A percentile compares a stretch with the other conserved stretches of the same genome.
Conservation (phyloP, 805 yeast species). For the Kluyveromyces wickerhamii region DNA sequence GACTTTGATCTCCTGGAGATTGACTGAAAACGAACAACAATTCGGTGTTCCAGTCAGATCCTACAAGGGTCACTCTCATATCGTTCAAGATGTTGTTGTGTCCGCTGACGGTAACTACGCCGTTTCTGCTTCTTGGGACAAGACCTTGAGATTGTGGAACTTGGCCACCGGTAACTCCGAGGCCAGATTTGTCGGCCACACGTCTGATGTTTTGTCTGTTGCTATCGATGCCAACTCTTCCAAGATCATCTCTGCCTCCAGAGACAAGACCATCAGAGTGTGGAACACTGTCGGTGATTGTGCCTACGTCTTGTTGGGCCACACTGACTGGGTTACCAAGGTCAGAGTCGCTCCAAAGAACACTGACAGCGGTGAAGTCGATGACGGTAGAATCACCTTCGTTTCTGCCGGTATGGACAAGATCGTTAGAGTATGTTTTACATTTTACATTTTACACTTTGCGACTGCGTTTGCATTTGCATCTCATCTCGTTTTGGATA, state of each 20-base stretch:
- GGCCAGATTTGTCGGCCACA: constrained; percentile 97
- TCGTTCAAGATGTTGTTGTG: constrained; percentile 94
- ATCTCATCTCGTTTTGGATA: no score
- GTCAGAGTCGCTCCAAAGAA: constrained; percentile 88
- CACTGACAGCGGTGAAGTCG: constrained; percentile 17
- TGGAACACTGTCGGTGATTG: constrained; percentile 99
- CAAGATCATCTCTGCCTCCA: constrained; percentile 97
- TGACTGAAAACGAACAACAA: constrained; percentile 91
- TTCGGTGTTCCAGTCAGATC: constrained; percentile 98
- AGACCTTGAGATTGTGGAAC: constrained; percentile 98
- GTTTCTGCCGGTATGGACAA: constrained; percentile 99
- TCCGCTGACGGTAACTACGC: constrained; percentile 98
- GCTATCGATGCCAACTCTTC: constrained; percentile 94
- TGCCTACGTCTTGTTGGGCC: constrained; percentile 88
- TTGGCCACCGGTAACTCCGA: constrained; percentile 88
- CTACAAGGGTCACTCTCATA: constrained; percentile 98
- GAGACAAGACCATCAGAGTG: constrained; percentile 98
- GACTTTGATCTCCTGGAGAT: constrained; percentile 96
- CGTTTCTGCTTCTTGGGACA: constrained; percentile 99
- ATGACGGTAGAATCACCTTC: constrained; percentile 57
- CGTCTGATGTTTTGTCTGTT: constrained; percentile 93
- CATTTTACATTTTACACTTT: constrained; percentile 5
- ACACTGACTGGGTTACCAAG: constrained; percentile 98
- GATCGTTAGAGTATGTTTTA: constrained; percentile 89
- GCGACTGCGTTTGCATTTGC: neutral